Conservation (phyloP, 495 filamentous ascomycete genomes). For the Aspergillus steynii region DNA sequence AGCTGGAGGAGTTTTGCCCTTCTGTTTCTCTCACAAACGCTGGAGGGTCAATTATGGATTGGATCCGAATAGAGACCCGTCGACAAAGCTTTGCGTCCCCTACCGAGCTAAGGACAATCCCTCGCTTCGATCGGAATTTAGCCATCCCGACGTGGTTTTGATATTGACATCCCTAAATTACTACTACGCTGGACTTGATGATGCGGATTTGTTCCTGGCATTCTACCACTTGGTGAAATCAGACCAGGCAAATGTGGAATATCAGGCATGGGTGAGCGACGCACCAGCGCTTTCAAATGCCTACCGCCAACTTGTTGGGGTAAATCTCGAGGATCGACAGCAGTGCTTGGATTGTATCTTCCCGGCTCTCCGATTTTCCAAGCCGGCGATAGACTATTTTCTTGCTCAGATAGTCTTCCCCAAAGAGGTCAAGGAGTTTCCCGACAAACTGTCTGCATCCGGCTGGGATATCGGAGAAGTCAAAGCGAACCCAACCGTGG, state of each 20-base stretch:
- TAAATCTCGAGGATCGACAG: slow-evolving; percentile 59
- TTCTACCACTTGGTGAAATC: slow-evolving; percentile 53
- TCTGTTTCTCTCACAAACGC: slow-evolving; percentile 58
- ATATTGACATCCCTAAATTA: slow-evolving; percentile 68
- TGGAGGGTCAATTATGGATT: slow-evolving; percentile 36
- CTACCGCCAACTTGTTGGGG: slow-evolving; percentile 48
- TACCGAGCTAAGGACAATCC: slow-evolving; percentile 71
- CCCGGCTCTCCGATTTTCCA: slow-evolving; percentile 52
- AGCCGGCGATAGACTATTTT: slow-evolving; percentile 61
- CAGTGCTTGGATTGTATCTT: slow-evolving; percentile 47
- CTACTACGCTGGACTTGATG: slow-evolving; percentile 63
- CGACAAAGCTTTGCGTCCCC: slow-evolving; percentile 46
- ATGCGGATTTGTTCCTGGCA: slow-evolving; percentile 49
- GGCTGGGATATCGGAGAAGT: slow-evolving; percentile 65
- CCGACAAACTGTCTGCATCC: slow-evolving; percentile 63
- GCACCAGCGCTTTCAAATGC: slow-evolving; percentile 32
- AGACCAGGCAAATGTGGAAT: slow-evolving; percentile 57
- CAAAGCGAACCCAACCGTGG: slow-evolving; percentile 51
- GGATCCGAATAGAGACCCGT: neutral
- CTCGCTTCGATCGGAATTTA: slow-evolving; percentile 64
- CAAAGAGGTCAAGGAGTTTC: slow-evolving; percentile 63
- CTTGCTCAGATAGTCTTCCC: slow-evolving; percentile 64
- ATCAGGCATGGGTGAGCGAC: slow-evolving; percentile 51
- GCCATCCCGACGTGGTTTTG: slow-evolving; percentile 71
- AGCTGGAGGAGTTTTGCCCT: slow-evolving; percentile 54